Percentiles rank a stretch among this genome's conserved stretches.
Conservation (phyloP, 75 land plant genomes). For the Sequoiadendron giganteum region DNA sequence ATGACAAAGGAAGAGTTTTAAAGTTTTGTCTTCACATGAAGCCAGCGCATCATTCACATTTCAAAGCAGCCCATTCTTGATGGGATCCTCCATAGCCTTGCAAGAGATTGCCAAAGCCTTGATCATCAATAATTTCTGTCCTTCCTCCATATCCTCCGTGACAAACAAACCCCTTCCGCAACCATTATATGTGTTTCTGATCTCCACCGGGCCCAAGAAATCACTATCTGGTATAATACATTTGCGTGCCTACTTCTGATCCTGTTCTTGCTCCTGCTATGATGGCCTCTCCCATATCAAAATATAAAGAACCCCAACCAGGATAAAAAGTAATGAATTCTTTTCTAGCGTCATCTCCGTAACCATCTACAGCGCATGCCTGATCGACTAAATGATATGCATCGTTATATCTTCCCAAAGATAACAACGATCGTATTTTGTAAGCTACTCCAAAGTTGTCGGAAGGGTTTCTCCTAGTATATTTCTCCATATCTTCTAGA, state of each 20-base stretch:
- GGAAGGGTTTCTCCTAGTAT: neutral
- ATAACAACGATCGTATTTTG: constrained; percentile 40
- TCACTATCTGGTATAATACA: neutral
- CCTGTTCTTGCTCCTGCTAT: constrained; percentile 19
- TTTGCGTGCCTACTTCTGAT: too few relatives aligned
- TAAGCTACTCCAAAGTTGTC: neutral
- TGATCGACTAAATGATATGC: constrained; percentile 42
- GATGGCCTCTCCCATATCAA: constrained; percentile 18
- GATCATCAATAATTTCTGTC: neutral
- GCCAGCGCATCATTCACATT: constrained; percentile 8
- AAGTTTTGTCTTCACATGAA: neutral
- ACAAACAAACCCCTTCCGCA: constrained; percentile 10
- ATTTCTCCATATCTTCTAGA: constrained; percentile 29
- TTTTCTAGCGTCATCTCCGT: neutral
- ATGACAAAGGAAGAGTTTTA: neutral
- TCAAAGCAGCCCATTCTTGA: constrained; percentile 34
- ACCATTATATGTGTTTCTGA: neutral
- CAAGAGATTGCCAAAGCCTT: constrained; percentile 4
- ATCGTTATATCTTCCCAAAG: constrained; percentile 53
- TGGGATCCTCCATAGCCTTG: neutral
- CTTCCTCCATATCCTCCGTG: neutral
- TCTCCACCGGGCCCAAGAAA: constrained; percentile 2
- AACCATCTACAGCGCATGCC: neutral
- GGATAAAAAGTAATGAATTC: neutral
- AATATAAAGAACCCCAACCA: neutral